These are phyloP conservation scores for Penicillium ochrochloron DNA, from an alignment of 495 filamentous ascomycete genomes.

Conservation along the genomic window DNA sequence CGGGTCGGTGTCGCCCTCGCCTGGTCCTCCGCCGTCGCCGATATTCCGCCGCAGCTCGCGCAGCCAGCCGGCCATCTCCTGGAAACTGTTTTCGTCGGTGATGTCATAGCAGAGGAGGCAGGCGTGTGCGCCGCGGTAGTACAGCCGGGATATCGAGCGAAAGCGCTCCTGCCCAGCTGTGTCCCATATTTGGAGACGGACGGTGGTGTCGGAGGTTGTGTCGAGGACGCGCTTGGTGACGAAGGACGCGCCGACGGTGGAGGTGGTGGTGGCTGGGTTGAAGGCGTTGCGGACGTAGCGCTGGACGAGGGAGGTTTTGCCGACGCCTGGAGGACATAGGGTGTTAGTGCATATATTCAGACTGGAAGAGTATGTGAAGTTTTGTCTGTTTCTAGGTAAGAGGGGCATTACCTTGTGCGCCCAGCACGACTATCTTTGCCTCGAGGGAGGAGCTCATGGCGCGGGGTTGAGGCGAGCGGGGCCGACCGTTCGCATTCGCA, in stretches of 20 bases:
- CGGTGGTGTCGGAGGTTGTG: conserved; percentile 74
- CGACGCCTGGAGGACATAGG: conserved; percentile 69
- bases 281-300: conserved; percentile 85
- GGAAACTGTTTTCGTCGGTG: conserved; percentile 81
- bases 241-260: conserved; percentile 92
- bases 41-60: conserved; percentile 76
- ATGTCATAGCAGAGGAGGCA: conserved; percentile 96
- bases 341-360: background rate
- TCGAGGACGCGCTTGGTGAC: conserved; percentile 91
- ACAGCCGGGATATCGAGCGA: conserved; percentile 87
- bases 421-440: conserved; percentile 91
- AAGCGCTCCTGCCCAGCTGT: conserved; percentile 97
- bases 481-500: conserved; percentile 36
- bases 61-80: conserved; percentile 93
- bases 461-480: conserved; percentile 40
- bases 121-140: conserved; percentile 94
- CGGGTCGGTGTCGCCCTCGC: conserved; percentile 48
- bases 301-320: conserved; percentile 90
- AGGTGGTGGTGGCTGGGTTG: conserved; percentile 66
- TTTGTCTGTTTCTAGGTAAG: background rate
- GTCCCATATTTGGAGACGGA: conserved; percentile 91
- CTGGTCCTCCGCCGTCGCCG: conserved; percentile 22
- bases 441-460: conserved; percentile 77
- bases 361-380: too few species aligned
- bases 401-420: conserved; percentile 64